A percentile compares a stretch with the other conserved stretches of the same genome.
These are phyloP conservation scores for Sarocladium oryzae DNA, from an alignment of 2,329 filamentous ascomycete genomes.

Conservation along the genomic window DNA sequence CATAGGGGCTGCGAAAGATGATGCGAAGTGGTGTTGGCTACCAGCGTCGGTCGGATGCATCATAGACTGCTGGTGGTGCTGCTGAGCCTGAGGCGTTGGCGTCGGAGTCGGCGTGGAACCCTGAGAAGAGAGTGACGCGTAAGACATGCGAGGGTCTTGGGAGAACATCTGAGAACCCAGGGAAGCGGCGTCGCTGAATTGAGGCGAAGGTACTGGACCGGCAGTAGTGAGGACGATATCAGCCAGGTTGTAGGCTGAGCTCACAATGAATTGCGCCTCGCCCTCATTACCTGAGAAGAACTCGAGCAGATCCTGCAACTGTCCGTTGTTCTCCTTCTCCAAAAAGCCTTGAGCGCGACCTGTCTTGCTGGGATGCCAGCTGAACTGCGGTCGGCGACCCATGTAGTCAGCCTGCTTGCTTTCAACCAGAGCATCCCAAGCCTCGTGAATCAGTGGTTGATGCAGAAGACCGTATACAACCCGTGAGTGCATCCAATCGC, in stretches of 20 bases:
- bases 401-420: constrained; percentile 49
- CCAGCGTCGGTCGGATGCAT: constrained; percentile 16
- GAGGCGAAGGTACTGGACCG: constrained; percentile 24
- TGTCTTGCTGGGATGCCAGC: constrained; percentile 53
- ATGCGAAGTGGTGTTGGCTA: constrained; percentile 20
- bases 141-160: constrained; percentile 24
- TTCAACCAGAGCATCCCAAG: constrained; percentile 52
- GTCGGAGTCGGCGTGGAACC: constrained; percentile 8
- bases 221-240: constrained; percentile 35
- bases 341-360: constrained; percentile 51
- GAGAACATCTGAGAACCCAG: constrained; percentile 13
- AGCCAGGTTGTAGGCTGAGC: constrained; percentile 51
- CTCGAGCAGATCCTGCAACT: constrained; percentile 58
- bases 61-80: constrained; percentile 17
- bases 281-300: constrained; percentile 54
- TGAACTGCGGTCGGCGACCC: constrained; percentile 50
- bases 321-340: constrained; percentile 56
- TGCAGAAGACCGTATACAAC: constrained; percentile 63
- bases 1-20: constrained; percentile 26
- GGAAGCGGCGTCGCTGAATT: constrained; percentile 22
- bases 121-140: constrained; percentile 27
- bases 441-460: constrained; percentile 53
- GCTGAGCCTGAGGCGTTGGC: constrained; percentile 17
- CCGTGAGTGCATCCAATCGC: constrained; percentile 63
- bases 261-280: constrained; percentile 50